Evolutionary conservation across 768 basidiomycete genomes (phyloP), one percentile per base, ranked within the genome.

Genomic region (Pisolithus albus): DNA sequence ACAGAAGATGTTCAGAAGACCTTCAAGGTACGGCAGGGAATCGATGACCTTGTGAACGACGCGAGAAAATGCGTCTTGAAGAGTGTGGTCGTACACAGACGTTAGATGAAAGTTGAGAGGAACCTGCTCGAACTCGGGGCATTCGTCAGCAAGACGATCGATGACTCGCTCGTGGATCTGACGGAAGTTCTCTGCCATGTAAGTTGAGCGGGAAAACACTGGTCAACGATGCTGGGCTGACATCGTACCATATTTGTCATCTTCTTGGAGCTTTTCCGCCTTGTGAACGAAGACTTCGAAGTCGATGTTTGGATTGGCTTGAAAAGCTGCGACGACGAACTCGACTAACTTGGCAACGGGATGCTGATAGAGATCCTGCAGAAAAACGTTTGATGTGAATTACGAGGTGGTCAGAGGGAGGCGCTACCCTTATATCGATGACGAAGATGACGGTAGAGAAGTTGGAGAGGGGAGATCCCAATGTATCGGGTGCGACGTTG

Each of bases 261-360:
- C 92, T 58, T 95, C 92, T 52, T 86, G 83, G 40, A 95, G 72
- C 45, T 84, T 88, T 68, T 98, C 95, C 7, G 90, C 86, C 68
- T 98, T 97, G 71, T 97, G 95, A 6, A 94, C 88, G 59, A 97
- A 96, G 30, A 97, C 84, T 63, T 95, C 91, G 24, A 97, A 76
- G 56, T 83, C 81, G 52, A 94, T 80, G 39, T 76, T 73, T 5
- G 85, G 88, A 62, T 89, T 90, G 38, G 83, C 78, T 40, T 81
- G 75, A 62, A 83, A 87, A 3, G 88, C 86, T 7, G 85, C 80
- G 30, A 85, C 75, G 56, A 93, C 84, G 60, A 92, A 83, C 54
- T 90, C 82, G 51, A 90, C 84, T 47, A 94, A 81, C 56, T 84
- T 86, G 40, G 82, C 76, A 53, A 96, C 86, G 10, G 91, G 83